These are phyloP conservation scores for Sugiyamaella sp. DNA, from an alignment of 1,139 yeast genomes.

Conservation along the genomic window DNA sequence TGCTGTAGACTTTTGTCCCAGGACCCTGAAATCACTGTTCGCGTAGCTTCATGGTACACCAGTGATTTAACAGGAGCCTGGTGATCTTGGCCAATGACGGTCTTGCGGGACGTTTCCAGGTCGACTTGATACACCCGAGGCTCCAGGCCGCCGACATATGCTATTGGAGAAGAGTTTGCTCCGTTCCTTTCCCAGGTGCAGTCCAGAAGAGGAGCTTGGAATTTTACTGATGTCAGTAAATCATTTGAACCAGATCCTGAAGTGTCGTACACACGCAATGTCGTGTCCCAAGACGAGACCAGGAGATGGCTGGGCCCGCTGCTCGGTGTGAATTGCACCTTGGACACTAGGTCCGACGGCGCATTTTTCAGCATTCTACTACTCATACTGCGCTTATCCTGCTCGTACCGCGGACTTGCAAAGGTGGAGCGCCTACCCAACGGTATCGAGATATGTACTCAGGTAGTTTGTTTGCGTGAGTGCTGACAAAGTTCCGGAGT, in stretches of 20 bases:
- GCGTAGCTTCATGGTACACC: constrained; percentile 35
- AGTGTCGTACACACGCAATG: constrained; percentile 39
- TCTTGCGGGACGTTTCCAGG: constrained; percentile 32
- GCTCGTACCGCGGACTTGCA: too few species aligned
- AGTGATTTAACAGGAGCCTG: constrained; percentile 41
- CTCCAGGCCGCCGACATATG: constrained; percentile 38
- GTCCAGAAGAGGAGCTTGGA: constrained; percentile 40
- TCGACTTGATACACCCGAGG: constrained; percentile 37
- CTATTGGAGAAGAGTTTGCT: constrained; percentile 22
- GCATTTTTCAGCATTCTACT: constrained; percentile 28
- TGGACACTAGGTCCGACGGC: constrained; percentile 40
- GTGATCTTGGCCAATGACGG: constrained; percentile 40
- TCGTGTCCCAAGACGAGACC: constrained; percentile 46
- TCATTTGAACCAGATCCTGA: constrained; percentile 21
- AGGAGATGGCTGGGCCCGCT: constrained; percentile 34
- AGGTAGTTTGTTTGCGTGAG: too few species aligned
- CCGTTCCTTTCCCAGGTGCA: constrained; percentile 38
- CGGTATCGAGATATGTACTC: too few species aligned
- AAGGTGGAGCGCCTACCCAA: too few species aligned
- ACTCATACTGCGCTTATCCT: background rate
- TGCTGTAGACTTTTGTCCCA: constrained; percentile 56
- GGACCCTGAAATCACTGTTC: constrained; percentile 53
- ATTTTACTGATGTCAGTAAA: constrained; percentile 27
- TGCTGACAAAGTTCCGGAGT: too few species aligned
- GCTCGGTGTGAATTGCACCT: constrained; percentile 36